phyloP scores from a whole-genome alignment of 2,329 filamentous ascomycete species.

The Cladosporium sp. region DNA sequence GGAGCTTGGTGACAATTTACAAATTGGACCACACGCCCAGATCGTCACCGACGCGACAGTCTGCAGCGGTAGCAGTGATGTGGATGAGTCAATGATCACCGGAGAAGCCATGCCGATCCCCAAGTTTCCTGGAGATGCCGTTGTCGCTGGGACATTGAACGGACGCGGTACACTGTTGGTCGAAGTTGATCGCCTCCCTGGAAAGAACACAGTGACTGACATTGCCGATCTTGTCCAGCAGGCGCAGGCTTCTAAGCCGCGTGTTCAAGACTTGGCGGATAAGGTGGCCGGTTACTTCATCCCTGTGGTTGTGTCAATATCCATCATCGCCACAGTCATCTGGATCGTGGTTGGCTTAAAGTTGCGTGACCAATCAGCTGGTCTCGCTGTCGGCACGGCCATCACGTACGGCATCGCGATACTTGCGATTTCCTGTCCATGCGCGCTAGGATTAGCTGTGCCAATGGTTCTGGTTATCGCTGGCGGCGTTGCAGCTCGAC shows the following conservation, averaged over 20 bases:
- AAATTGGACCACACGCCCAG: slow-evolving; percentile 51
- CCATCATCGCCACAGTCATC: slow-evolving; percentile 53
- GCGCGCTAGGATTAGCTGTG: slow-evolving; percentile 67
- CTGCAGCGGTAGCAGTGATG: slow-evolving; percentile 55
- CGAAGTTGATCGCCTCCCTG: slow-evolving; percentile 54
- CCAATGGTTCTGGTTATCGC: slow-evolving; percentile 73
- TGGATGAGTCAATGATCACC: slow-evolving; percentile 73
- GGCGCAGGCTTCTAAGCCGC: slow-evolving; percentile 62
- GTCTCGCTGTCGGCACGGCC: slow-evolving; percentile 35
- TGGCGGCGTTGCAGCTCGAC: slow-evolving; percentile 54
- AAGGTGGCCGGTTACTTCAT: slow-evolving; percentile 63
- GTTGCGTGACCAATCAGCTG: slow-evolving; percentile 28
- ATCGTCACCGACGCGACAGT: slow-evolving; percentile 67
- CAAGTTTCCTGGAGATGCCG: slow-evolving; percentile 47
- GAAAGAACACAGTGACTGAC: slow-evolving; percentile 63
- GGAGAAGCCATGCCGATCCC: slow-evolving; percentile 59
- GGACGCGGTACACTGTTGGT: slow-evolving; percentile 47
- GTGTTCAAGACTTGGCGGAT: slow-evolving; percentile 63
- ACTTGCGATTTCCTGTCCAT: slow-evolving; percentile 70
- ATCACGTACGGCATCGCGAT: slow-evolving; percentile 67
- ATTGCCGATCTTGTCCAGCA: slow-evolving; percentile 68
- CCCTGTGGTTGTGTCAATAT: slow-evolving; percentile 55
- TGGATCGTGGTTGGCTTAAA: slow-evolving; percentile 58
- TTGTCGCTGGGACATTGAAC: slow-evolving; percentile 60
- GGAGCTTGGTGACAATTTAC: slow-evolving; percentile 65